Evolutionary conservation across 176 grass and related monocot genomes (phyloP), one percentile per base, ranked within the genome.

Genomic region (Phragmites australis): DNA sequence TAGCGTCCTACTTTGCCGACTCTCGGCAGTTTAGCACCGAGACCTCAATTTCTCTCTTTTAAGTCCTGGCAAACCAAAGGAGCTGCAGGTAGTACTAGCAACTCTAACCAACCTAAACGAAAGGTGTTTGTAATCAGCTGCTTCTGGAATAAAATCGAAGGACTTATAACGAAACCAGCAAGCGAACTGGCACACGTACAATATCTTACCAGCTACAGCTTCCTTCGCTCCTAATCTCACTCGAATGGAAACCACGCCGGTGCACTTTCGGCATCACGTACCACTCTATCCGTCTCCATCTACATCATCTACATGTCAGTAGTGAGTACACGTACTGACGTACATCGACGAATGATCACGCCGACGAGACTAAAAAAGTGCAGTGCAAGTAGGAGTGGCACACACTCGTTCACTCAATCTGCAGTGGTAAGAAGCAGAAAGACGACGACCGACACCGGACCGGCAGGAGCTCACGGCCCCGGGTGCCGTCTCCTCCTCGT

Each of bases 141-240:
- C 1, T 76, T 16, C 55, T 21, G 56, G 54, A 21, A 76, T 61
- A 9, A 8, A 76, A 76, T 61, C 37, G 44, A 46, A 61, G 25
- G 40, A 8, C 74, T 47, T 62, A 61, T 14, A 43, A 77, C 74
- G 56, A 31, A 44, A 32, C 74, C 26, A 43, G 40, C 56, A 60
- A 62, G 74, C 55, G 53, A 76, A 18, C 23, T 5, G 4, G 56
- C 16, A n/a, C 10, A 17, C 19, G 21, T n/a, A n/a, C n/a, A n/a
- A 44, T 69, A 3, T 47, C 60, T 25, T 29, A 16, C 50, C 6
- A 2, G 2, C 51, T 39, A 68, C 37, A 2, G 52, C 53, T 84
- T 80, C 21, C 61, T 89, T 84, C 29, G 81, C 15, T 62, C 76
- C 70, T 31, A 80, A 53, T 84, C 62, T 81, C 82, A 81, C 82